Conservation (phyloP, 371 early-diverging fungal genomes). For the Zychaea mexicana region DNA sequence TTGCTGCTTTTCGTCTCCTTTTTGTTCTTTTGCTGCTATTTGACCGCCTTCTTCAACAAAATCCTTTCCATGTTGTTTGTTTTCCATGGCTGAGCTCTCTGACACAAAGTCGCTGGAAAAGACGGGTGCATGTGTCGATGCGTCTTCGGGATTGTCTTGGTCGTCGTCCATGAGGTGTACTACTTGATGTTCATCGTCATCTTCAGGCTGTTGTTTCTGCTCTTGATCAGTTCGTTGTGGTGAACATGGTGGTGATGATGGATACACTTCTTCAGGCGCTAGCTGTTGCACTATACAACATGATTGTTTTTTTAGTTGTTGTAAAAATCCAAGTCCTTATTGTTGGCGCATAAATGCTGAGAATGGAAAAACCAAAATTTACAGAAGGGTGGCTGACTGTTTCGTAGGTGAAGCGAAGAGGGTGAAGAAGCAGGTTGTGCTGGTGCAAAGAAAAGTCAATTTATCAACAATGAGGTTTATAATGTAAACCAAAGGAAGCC, state of each 20-base stretch:
- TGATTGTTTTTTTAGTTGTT: too few relatives aligned
- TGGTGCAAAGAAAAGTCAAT: slow-evolving; percentile 1
- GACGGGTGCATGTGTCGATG: slow-evolving; percentile 14
- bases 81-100: background rate
- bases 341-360: too few relatives aligned
- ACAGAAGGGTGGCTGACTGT: background rate
- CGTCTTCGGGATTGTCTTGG: slow-evolving; percentile 6
- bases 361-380: too few relatives aligned
- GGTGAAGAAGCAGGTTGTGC: slow-evolving; percentile 1
- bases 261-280: slow-evolving; percentile 7
- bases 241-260: slow-evolving; percentile 5
- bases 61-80: background rate
- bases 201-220: background rate
- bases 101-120: slow-evolving; percentile 2
- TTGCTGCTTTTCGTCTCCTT: background rate
- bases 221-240: background rate
- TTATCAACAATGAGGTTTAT: background rate
- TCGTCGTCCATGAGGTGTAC: background rate
- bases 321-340: too few relatives aligned
- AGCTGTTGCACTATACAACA: slow-evolving; percentile 5
- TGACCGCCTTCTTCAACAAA: background rate
- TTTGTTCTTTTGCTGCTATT: background rate
- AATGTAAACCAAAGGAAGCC: background rate
- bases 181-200: background rate
- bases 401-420: background rate